Base-by-base conservation (phyloP, 139 green algal genomes). In the Coccomyxa sp. region DNA sequence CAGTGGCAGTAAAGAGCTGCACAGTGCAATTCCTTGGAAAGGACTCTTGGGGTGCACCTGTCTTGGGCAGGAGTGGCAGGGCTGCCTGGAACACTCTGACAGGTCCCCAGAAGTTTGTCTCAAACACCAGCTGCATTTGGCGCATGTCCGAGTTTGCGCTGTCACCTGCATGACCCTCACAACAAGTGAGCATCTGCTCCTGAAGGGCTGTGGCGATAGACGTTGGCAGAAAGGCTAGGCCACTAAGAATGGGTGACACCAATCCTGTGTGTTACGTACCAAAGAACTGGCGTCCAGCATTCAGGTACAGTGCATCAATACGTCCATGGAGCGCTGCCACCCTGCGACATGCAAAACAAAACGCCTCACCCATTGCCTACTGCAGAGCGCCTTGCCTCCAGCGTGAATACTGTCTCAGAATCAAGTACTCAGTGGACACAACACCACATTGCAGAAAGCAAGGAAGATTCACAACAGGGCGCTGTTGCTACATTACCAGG, bases 241-340 rank as follows among this genome's bases (percentile, higher is more conserved):
- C n/a, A n/a, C n/a, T n/a, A n/a, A n/a, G n/a, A n/a, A n/a, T n/a
- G n/a, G n/a, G n/a, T n/a, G n/a, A n/a, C n/a, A n/a, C n/a, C n/a
- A n/a, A n/a, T n/a, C n/a, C n/a, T n/a, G n/a, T n/a, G n/a, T n/a
- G n/a, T n/a, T n/a, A 36, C 22, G 10, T 12, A 35, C 31, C 68
- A 73, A 75, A 35, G 37, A 75, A 75, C 70, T 55, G 36, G 16
- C 6, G 36, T 2, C 70, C 37, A 54, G 70, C 70, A 44, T 75
- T 75, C 33, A 75, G 70, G 70, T 50, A 75, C 8, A 75, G 70
- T 16, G 44, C 29, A 27, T 75, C 70, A 41, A 75, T 44, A 14
- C 33, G 5, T 10, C 70, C 70, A 34, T 75, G 33, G 14, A 34
- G 29, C 16, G 70, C 70, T 9, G 36, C 70, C 70, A 75, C 70